Evolutionary conservation across 768 basidiomycete species (phyloP), one percentile per base, ranked within the genome.

Genomic region (Mycena floridula): DNA sequence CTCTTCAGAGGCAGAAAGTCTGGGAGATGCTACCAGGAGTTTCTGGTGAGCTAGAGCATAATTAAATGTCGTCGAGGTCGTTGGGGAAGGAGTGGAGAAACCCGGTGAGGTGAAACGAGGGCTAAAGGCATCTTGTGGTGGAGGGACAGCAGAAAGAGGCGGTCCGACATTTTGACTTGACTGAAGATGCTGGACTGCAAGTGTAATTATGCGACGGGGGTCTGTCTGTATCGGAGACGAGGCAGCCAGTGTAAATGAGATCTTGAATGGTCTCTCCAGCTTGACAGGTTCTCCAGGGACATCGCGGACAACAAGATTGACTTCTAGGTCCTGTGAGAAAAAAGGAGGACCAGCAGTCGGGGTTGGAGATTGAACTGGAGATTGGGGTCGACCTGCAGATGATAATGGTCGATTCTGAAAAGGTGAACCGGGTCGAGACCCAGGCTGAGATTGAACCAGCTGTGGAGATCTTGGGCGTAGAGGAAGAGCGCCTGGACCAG

Each of bases 131-230:
- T 64, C 62, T 20, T 35, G 32, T 7, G 32, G 43, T 15, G 48
- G 48, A 25, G 54, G 44, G 18, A 62, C 44, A 4, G 59, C 44
- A 36, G 60, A 49, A 5, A 53, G 49, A 6, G 60, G 45, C 12
- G 53, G 22, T 15, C 54, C 36, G 9, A 52, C 42, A 18, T 51
- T 49, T 8, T 59, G 68, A 13, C 68, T 66, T 16, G 73, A 70
- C 36, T 73, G 70, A 12, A 86, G 61, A 52, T 85, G 84, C 53
- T 91, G 89, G 6, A 89, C 69, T 15, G 72, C 82, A 22, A 89
- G 60, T 11, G 62, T 60, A 22, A 82, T 51, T 5, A 66, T 56
- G 20, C 81, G 71, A 37, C 66, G 65, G 21, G 54, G 57, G 20
- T 59, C 59, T 25, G 64, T 48, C 4, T 70, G 69, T n/a, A 74